phyloP scores from a whole-genome alignment of 1,284 basidiomycete genomes.

The Schizophyllum amplum region DNA sequence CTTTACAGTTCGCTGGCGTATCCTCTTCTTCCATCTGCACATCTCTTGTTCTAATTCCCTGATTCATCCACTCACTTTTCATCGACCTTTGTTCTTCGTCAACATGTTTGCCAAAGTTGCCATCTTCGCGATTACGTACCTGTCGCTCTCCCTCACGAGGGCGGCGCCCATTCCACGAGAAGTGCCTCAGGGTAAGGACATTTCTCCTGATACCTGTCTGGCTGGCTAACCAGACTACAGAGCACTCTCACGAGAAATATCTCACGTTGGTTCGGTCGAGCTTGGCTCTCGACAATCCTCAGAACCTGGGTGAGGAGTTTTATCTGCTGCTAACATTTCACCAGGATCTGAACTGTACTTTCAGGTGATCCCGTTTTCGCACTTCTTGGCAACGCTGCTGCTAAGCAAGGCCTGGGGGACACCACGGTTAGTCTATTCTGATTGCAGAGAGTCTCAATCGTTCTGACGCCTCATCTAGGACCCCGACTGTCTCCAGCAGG shows the following conservation, averaged over 20 bases:
- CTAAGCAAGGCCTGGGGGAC: conserved; percentile 29
- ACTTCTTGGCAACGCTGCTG: conserved; percentile 63
- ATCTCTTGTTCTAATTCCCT: background rate
- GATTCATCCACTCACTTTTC: background rate
- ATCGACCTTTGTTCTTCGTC: background rate
- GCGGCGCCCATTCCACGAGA: conserved; percentile 47
- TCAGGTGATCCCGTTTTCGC: conserved; percentile 59
- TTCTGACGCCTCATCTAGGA: too few relatives aligned
- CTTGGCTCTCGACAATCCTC: conserved; percentile 50
- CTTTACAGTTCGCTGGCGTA: background rate
- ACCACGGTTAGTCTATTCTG: too few relatives aligned
- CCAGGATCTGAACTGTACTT: too few relatives aligned
- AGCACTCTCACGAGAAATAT: conserved; percentile 58
- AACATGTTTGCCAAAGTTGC: background rate
- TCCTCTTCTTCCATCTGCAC: background rate
- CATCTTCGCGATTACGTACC: background rate
- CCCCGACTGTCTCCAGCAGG: conserved; percentile 58
- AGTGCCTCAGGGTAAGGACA: conserved; percentile 60
- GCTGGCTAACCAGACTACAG: conserved; percentile 22
- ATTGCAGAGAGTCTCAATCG: too few relatives aligned
- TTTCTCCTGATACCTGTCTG: too few relatives aligned
- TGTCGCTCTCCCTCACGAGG: background rate
- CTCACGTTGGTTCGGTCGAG: conserved; percentile 39
- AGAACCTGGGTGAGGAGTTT: too few relatives aligned
- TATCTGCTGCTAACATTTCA: too few relatives aligned